Percentiles rank a stretch among this genome's conserved stretches.
These are phyloP conservation scores for Viridothelium virens DNA, from an alignment of 495 filamentous ascomycete species.

Conservation along the genomic window DNA sequence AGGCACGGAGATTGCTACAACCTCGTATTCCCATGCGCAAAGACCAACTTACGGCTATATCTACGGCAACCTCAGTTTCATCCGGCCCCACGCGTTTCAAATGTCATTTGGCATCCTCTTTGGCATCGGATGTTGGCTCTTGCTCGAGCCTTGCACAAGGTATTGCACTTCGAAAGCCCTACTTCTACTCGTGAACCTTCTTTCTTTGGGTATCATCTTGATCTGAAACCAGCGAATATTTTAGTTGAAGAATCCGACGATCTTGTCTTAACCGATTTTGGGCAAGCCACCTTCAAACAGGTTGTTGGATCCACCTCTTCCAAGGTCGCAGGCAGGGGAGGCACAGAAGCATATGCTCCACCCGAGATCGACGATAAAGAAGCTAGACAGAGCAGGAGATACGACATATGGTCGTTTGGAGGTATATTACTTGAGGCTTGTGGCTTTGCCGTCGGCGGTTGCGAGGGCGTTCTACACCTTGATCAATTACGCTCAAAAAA, in stretches of 20 bases:
- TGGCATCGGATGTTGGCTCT: constrained; percentile 19
- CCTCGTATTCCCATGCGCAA: constrained; percentile 20
- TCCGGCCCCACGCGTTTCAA: neutral
- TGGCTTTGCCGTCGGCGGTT: constrained; percentile 16
- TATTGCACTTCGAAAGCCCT: constrained; percentile 6
- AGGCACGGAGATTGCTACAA: constrained; percentile 15
- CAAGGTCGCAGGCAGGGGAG: constrained; percentile 10
- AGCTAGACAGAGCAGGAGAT: constrained; percentile 6
- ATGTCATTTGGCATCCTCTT: constrained; percentile 16
- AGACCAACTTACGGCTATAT: constrained; percentile 15
- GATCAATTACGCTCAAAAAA: neutral
- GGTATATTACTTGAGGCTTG: constrained; percentile 21
- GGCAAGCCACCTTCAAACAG: constrained; percentile 16
- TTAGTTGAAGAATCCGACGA: constrained; percentile 15
- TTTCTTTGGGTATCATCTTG: constrained; percentile 19
- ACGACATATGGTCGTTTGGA: constrained; percentile 24
- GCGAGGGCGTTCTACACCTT: neutral
- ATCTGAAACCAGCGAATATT: constrained; percentile 23
- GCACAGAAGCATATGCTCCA: constrained; percentile 22
- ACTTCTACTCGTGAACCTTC: neutral
- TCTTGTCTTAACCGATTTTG: constrained; percentile 21
- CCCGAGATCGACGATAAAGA: constrained; percentile 19
- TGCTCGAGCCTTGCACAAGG: constrained; percentile 16
- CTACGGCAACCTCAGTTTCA: neutral
- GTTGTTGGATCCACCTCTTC: constrained; percentile 13